phyloP scores from a whole-genome alignment of 306 rosid genomes.

The Casuarina cunninghamiana region DNA sequence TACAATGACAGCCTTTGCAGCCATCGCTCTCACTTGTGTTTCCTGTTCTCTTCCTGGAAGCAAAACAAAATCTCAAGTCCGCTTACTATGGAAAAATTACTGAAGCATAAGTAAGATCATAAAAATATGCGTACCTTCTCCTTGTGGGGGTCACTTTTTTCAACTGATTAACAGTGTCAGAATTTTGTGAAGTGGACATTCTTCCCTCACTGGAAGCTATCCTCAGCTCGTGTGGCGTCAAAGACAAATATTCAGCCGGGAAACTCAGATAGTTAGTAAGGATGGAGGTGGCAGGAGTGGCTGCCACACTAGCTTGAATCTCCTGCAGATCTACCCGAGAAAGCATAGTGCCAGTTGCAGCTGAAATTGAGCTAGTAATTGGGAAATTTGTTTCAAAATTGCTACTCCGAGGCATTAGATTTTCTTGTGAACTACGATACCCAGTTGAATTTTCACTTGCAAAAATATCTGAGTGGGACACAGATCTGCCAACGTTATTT shows the following conservation, averaged over 20 bases:
- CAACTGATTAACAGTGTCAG: conserved; percentile 11
- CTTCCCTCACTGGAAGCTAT: conserved; percentile 13
- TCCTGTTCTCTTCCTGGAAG: conserved; percentile 22
- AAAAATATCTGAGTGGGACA: conserved; percentile 2
- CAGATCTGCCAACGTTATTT: conserved; percentile 17
- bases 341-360: background rate
- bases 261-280: background rate
- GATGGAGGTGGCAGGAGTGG: conserved; percentile 2
- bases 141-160: conserved; percentile 15
- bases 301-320: conserved; percentile 3
- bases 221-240: conserved; percentile 9
- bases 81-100: background rate
- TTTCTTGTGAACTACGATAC: conserved; percentile 8
- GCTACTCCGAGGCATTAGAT: background rate
- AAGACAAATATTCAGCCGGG: background rate
- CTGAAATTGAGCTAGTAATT: background rate
- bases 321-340: conserved; percentile 11
- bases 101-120: background rate
- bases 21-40: background rate
- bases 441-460: conserved; percentile 5
- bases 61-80: background rate
- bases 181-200: conserved; percentile 3
- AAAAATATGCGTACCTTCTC: conserved; percentile 20
- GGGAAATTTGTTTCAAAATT: background rate
- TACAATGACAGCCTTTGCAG: conserved; percentile 37